phyloP scores from a whole-genome alignment of 2,329 filamentous ascomycete genomes.

The Cordyceps militaris region DNA sequence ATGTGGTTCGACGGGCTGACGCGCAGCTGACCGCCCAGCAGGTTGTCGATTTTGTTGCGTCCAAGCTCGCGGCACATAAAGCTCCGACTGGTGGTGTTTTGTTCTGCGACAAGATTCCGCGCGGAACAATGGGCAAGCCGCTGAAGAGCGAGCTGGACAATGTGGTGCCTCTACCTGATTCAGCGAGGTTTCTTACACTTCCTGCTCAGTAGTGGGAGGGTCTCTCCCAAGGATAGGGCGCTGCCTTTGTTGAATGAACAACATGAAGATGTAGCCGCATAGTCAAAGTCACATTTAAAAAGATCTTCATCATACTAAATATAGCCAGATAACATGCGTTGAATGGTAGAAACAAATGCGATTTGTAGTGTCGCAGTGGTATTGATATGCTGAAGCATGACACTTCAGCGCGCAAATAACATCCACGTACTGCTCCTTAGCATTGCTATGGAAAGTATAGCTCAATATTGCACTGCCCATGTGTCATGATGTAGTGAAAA shows the following conservation, averaged over 20 bases:
- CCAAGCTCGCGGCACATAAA: conserved; percentile 2
- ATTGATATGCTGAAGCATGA: too few species aligned
- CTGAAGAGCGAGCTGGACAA: neutral
- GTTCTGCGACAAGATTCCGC: conserved; percentile 2
- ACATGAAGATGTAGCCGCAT: neutral
- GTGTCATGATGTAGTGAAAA: neutral
- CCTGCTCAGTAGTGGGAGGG: neutral
- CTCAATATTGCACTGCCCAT: neutral
- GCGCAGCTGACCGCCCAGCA: conserved; percentile 1
- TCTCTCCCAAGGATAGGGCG: too few species aligned
- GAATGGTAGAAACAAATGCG: too few species aligned
- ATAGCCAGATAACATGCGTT: too few species aligned
- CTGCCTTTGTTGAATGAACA: too few species aligned
- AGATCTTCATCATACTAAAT: too few species aligned
- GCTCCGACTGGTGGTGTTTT: conserved; percentile 1
- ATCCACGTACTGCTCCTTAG: neutral
- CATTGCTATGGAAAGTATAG: neutral
- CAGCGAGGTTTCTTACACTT: neutral
- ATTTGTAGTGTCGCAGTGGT: too few species aligned
- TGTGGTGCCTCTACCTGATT: neutral
- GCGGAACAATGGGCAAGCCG: conserved; percentile 3
- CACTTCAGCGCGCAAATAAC: neutral
- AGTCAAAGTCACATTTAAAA: too few species aligned
- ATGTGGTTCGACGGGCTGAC: neutral
- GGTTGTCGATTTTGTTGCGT: neutral